Base-by-base conservation (phyloP, 371 early-diverging fungal species). In the Mucor saturninus region DNA sequence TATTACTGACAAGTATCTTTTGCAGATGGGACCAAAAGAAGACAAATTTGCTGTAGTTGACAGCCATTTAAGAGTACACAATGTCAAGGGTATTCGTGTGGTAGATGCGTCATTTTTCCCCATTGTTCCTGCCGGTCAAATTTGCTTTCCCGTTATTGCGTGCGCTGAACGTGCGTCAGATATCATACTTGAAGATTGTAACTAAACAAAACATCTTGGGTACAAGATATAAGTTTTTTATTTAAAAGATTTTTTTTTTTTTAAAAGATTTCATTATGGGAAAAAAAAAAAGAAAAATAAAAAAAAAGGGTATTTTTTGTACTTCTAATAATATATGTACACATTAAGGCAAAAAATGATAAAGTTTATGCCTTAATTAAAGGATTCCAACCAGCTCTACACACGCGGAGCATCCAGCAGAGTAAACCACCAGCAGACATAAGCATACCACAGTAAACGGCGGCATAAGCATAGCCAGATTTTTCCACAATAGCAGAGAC, bases 91-190 rank as follows among this genome's bases (percentile, higher is more conserved):
- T 3, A 61, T 85, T 26, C 63, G 85, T 5, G 77, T 85, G 1
- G 70, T 83, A 10, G 85, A 85, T 59, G 77, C 80, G 1, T 77
- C 81, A 11, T 66, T 77, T 48, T 78, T 83, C 51, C 85, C 85
- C 21, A 61, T 45, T 11, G 57, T 75, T 2, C 69, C 70, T 15
- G 67, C 67, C 9, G 75, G 75, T 8, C 72, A 72, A 56, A 72
- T 64, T 30, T 72, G 72, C 26, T 67, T 64, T 31, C 72, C 72
- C 7, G 65, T 67, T 0, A 72, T 72, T 50, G 72, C 72, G 28
- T 67, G 68, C 28, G 72, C 72, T 39, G 72, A 72, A 42, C 56
- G 57, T 4, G 72, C 67, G 15, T 51, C 65, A 26, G 72, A 72
- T 54, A 49, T 72, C 11, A 67, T 72, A 37, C 49, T 69, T 6